phyloP scores from a whole-genome alignment of 768 basidiomycete genomes.

The Grammothele lineata region DNA sequence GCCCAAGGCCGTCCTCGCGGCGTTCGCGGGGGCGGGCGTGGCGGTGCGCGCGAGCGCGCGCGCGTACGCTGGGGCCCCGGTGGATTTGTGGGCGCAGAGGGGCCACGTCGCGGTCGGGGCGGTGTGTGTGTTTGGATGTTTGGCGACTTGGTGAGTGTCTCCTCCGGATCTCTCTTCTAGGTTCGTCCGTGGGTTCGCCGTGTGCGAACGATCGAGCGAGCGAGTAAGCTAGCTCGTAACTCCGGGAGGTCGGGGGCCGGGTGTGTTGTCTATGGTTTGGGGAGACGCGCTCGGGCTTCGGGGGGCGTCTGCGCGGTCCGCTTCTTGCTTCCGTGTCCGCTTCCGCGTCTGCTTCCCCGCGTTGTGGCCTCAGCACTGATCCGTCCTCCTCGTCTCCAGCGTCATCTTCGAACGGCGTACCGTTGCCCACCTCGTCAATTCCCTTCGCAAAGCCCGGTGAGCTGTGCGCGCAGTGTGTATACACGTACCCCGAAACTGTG shows the following conservation, averaged over 20 bases:
- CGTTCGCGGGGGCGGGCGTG: conserved; percentile 22
- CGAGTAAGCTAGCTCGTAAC: no score
- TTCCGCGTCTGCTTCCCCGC: background rate
- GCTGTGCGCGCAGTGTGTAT: no score
- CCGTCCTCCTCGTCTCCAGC: conserved; percentile 8
- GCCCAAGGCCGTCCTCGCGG: conserved; percentile 19
- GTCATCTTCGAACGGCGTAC: conserved; percentile 20
- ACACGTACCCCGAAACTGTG: no score
- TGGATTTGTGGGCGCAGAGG: conserved; percentile 21
- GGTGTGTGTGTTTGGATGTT: conserved; percentile 18
- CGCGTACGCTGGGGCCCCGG: conserved; percentile 9
- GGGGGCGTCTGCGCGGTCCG: background rate
- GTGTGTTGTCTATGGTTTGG: no score
- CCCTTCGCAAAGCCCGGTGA: conserved; percentile 12
- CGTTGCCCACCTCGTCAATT: conserved; percentile 10
- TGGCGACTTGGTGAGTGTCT: conserved; percentile 26
- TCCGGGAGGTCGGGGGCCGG: no score
- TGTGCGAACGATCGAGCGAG: no score
- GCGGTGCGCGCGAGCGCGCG: conserved; percentile 23
- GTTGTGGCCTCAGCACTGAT: background rate
- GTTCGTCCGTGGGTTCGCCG: no score
- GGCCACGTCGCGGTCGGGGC: conserved; percentile 26
- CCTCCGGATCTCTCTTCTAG: no score
- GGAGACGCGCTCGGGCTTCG: no score
- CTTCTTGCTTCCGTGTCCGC: background rate